Evolutionary conservation across 345 rosid genomes (phyloP), one percentile per base, ranked within the genome.

Genomic region (Xanthoceras sorbifolium): DNA sequence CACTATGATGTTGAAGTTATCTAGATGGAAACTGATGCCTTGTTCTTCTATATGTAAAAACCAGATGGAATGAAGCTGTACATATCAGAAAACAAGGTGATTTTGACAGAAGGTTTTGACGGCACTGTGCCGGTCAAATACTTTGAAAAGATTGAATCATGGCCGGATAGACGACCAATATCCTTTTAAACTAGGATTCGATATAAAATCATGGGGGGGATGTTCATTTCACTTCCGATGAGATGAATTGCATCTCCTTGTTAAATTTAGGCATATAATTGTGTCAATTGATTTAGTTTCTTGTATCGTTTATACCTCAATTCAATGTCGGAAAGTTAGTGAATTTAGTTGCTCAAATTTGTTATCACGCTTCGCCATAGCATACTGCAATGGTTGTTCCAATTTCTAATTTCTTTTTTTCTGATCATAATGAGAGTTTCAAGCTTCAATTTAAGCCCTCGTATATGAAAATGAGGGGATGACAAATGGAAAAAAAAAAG

Each of bases 81-180:
- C 84, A 80, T 95, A 60, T 93, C 99, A 6, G 98, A 95, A 79
- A 95, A 95, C 76, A 83, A 78, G 82, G 99, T 95, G 85, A 85
- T 93, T 48, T 77, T 95, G 83, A 93, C 97, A 1, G 98, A 95
- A 84, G 99, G 99, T 60, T 88, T 92, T 60, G 87, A 91, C 72
- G 99, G 99, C 61, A 86, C 87, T 3, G 91, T 93, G 36, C 97
- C 97, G 3, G 87, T 79, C 7, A 80, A 85, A 59, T 95, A 84
- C 84, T 87, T 95, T 3, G 87, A 90, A 67, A 91, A 89, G 88
- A 90, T 91, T 6, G 92, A 88, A 78, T 88, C 94, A 28, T 93
- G 97, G 97, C 98, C 99, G 22, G 89, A 82, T 67, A 79, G 91
- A 32, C 77, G 65, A 62, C 73, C 83, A 3, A 76, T 93, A 38